Conservation (phyloP, 106 monocot species). For the Apostasia shenzhenica region DNA sequence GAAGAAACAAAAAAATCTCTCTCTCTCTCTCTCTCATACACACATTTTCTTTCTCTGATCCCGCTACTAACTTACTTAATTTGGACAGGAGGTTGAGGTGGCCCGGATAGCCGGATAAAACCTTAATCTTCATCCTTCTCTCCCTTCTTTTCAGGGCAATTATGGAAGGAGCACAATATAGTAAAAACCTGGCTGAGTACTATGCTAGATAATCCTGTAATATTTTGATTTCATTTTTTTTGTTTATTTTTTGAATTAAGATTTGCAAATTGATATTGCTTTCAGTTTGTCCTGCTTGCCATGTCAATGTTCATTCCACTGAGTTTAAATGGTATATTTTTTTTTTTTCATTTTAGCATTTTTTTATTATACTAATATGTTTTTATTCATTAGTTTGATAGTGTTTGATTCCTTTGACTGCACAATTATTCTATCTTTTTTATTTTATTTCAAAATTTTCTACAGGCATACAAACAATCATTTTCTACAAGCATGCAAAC, state of each 20-base stretch:
- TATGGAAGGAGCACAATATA: too few relatives aligned
- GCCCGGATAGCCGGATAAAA: too few relatives aligned
- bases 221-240: too few relatives aligned
- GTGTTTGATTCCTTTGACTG: background rate
- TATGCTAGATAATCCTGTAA: too few relatives aligned
- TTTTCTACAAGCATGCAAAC: conserved; percentile 12
- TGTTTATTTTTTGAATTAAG: background rate
- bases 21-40: too few relatives aligned
- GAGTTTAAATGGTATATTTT: conserved; percentile 65
- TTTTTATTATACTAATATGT: background rate
- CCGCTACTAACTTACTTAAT: too few relatives aligned
- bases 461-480: conserved; percentile 85
- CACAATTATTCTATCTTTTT: background rate
- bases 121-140: too few relatives aligned
- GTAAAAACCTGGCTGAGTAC: too few relatives aligned
- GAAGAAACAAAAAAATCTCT: too few relatives aligned
- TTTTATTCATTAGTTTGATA: background rate
- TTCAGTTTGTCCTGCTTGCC: conserved; percentile 71
- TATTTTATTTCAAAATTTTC: conserved; percentile 1
- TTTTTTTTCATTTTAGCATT: background rate
- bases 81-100: too few relatives aligned
- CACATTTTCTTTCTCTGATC: too few relatives aligned
- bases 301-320: conserved; percentile 22
- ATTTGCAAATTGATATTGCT: conserved; percentile 33
- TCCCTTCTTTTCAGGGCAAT: too few relatives aligned